Percentiles rank a stretch among this genome's conserved stretches.
These are phyloP conservation scores for Globisporangium polare DNA, from an alignment of 352 stramenopile genomes.

Conservation along the genomic window DNA sequence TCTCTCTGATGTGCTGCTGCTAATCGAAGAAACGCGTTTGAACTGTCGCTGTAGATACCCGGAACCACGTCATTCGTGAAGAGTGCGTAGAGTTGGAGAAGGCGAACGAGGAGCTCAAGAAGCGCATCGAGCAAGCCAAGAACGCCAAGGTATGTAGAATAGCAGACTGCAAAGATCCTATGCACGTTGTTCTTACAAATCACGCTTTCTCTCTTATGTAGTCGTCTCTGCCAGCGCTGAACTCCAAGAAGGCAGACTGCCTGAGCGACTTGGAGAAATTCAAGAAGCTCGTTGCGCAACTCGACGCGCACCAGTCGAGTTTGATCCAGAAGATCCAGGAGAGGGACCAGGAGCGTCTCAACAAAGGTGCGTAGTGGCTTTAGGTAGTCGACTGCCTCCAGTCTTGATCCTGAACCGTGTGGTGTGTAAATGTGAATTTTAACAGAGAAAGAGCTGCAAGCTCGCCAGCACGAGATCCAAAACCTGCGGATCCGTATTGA, in stretches of 20 bases:
- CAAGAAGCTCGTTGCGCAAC: conserved; percentile 76
- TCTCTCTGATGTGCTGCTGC: neutral
- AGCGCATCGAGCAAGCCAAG: conserved; percentile 65
- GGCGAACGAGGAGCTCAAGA: conserved; percentile 55
- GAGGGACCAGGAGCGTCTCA: conserved; percentile 58
- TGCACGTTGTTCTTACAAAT: neutral
- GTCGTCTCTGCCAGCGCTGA: conserved; percentile 69
- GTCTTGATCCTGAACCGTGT: neutral
- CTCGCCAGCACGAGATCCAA: conserved; percentile 57
- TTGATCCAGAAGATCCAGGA: conserved; percentile 89
- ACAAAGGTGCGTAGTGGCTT: conserved; percentile 64
- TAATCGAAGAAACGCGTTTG: neutral
- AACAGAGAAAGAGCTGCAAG: conserved; percentile 44
- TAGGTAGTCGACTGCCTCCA: conserved; percentile 1
- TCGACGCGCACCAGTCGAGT: conserved; percentile 71
- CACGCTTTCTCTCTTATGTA: neutral
- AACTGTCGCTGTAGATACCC: conserved; percentile 29
- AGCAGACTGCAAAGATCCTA: neutral
- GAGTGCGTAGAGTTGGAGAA: conserved; percentile 48
- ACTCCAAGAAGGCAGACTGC: conserved; percentile 85
- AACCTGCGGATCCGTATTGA: conserved; percentile 62
- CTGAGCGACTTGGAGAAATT: conserved; percentile 92
- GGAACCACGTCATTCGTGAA: conserved; percentile 49
- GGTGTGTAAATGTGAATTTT: neutral
- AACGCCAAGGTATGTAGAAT: conserved; percentile 43